These are phyloP conservation scores for Angophora floribunda DNA, from an alignment of 345 rosid species.

Conservation along the genomic window DNA sequence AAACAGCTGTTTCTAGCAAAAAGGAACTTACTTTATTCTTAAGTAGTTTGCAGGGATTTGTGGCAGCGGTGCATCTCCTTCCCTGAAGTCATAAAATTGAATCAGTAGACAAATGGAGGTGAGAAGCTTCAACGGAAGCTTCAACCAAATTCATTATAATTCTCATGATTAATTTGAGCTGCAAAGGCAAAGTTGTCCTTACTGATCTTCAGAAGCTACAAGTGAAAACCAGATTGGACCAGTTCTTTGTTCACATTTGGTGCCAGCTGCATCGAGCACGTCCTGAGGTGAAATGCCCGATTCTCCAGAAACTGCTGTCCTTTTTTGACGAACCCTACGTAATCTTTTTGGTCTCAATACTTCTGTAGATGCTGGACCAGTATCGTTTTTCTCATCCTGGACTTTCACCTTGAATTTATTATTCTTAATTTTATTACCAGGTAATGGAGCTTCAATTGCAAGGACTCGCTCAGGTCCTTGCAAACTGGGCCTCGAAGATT, in stretches of 20 bases:
- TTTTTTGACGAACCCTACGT: slow-evolving; percentile 48
- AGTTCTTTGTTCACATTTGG: slow-evolving; percentile 41
- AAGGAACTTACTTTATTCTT: slow-evolving; percentile 65
- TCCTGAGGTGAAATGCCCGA: slow-evolving; percentile 42
- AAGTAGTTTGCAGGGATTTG: slow-evolving; percentile 73
- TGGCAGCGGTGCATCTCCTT: slow-evolving; percentile 65
- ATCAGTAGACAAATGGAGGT: slow-evolving; percentile 4
- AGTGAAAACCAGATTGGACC: slow-evolving; percentile 94
- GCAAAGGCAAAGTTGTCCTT: slow-evolving; percentile 24
- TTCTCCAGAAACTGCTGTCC: slow-evolving; percentile 35
- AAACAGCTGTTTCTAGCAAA: not conserved
- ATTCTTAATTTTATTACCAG: slow-evolving; percentile 44
- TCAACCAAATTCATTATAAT: not conserved
- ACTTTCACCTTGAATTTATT: slow-evolving; percentile 30
- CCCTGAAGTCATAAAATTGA: slow-evolving; percentile 45
- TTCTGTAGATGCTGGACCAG: slow-evolving; percentile 45
- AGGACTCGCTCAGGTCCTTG: slow-evolving; percentile 30
- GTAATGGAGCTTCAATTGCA: slow-evolving; percentile 24
- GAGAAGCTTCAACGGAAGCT: not conserved
- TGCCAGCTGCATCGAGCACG: slow-evolving; percentile 39
- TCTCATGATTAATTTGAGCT: not conserved
- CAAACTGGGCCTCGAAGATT: slow-evolving; percentile 50
- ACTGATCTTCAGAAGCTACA: slow-evolving; percentile 84
- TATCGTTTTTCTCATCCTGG: slow-evolving; percentile 35
- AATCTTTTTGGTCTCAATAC: slow-evolving; percentile 47